Evolutionary conservation across 1,284 basidiomycete genomes (phyloP), one percentile per base, ranked within the genome.

Genomic region (Stygiomarasmius scandens): DNA sequence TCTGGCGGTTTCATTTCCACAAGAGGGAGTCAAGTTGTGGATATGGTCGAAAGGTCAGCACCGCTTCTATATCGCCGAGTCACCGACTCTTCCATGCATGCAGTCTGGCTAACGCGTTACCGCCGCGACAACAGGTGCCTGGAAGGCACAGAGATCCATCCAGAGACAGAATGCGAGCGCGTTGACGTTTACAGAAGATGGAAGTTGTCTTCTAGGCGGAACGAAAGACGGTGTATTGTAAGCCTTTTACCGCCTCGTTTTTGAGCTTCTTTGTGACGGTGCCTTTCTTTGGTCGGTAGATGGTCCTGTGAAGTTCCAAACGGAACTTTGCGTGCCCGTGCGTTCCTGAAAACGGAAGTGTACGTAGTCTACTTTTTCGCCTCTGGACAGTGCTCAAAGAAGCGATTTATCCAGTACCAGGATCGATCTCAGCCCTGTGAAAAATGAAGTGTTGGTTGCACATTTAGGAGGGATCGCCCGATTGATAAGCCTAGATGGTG

Each of bases 181-280:
- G 2, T 77, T 89, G 57, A 77, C 75, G 61, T 88, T 89, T 64
- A 74, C 86, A 2, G 78, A 84, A 27, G 82, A 82, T 36, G 87
- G 87, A 1, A 74, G 77, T 43, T 82, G 82, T 43, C 70, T 89
- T 52, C 69, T 89, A n/a, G 86, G 87, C 1, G 87, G 85, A 2
- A 87, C 86, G 23, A 77, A 76, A 49, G 86, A 89, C 63, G 86
- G 87, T n/a, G 81, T 84, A 20, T 62, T 89, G 86, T 88, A 65
- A 65, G 82, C 70, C 45, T 34, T 59, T 27, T 32, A 55, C 51
- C 50, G 46, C 32, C 47, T 19, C 14, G 2, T 34, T 25, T 24
- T n/a, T 25, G 10, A 43, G 54, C 51, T 41, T 19, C 24, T 22
- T 20, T 57, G 59, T 25, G 48, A 43, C 22, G 29, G 41, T 53